Base-by-base conservation (phyloP, 2,329 filamentous ascomycete genomes). In the Fusarium tricinctum region DNA sequence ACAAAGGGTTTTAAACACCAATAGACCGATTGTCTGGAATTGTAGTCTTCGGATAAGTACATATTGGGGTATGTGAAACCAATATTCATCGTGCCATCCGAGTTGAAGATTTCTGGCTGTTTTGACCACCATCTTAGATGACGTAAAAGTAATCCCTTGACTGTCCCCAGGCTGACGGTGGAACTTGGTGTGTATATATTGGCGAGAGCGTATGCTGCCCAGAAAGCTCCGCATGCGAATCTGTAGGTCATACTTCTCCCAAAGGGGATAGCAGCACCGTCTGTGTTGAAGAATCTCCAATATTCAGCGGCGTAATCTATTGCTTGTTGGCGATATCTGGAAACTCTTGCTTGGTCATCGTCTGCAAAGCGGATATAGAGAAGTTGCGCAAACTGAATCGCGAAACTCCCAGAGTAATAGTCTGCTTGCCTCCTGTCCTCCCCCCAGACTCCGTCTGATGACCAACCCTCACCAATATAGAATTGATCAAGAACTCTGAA, bases 1-100 rank as follows among this genome's bases (percentile, higher is more conserved):
- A 85, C 74, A 4, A 87, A 79, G 0, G 81, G 80, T 59, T 87
- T 87, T 30, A 86, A 71, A 14, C 80, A 81, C 85, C 85, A 87
- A 69, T 87, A 87, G 0, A 80, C 78, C 0, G 84, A 86, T 60
- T 87, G 85, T 0, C 84, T 84, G 1, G 85, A 87, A 68, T 87
- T 87, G 73, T 88, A 87, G 63, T 85, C 82, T 68, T 88, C 85
- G 33, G 78, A 77, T 79, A 87, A 80, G 68, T 52, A 52, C 39
- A 52, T 52, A 66, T 87, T 87, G 63, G 76, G 75, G 47, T 77
- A 79, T 1, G 65, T 15, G 54, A 50, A 75, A 3, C 78, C 84
- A 48, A 86, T 84, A 10, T 81, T 85, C 42, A 86, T 46, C 0
- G 83, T 85, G 0, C 84, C 84, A 49, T 86, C 84, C 0, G 77